Evolutionary conservation across 345 rosid species (phyloP).

Genomic region (Syzygium grande): DNA sequence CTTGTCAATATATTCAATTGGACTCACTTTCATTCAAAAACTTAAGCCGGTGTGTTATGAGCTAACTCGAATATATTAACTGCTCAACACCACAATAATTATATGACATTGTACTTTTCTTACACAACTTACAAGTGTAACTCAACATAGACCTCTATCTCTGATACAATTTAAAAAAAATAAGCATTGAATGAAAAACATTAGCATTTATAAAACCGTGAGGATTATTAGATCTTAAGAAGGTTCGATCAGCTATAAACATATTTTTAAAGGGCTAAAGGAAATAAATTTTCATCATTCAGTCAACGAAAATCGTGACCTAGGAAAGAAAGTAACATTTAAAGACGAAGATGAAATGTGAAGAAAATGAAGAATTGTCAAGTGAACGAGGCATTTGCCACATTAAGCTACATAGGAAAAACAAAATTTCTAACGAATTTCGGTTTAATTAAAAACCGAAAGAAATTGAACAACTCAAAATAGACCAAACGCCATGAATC

Average conservation of each 20-base stretch:
- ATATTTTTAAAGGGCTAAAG: neutral
- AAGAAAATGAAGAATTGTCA: no score
- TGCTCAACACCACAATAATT: no score
- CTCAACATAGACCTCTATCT: neutral
- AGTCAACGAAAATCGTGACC: neutral
- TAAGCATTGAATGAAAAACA: neutral
- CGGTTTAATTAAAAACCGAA: neutral
- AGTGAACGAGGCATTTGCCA: neutral
- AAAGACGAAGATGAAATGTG: neutral
- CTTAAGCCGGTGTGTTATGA: no score
- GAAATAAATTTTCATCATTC: no score
- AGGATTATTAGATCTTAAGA: no score
- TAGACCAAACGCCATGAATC: neutral
- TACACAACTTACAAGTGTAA: no score
- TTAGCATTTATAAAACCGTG: neutral
- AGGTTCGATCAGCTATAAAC: neutral
- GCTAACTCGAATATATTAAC: no score
- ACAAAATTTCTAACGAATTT: neutral
- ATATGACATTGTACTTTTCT: no score
- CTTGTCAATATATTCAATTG: no score
- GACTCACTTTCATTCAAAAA: no score
- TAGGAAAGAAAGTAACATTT: neutral
- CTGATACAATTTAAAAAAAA: no score
- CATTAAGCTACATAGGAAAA: neutral
- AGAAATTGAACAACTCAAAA: neutral